phyloP scores from a whole-genome alignment of 768 basidiomycete species.

The Tylopilus vinaceipallidus region DNA sequence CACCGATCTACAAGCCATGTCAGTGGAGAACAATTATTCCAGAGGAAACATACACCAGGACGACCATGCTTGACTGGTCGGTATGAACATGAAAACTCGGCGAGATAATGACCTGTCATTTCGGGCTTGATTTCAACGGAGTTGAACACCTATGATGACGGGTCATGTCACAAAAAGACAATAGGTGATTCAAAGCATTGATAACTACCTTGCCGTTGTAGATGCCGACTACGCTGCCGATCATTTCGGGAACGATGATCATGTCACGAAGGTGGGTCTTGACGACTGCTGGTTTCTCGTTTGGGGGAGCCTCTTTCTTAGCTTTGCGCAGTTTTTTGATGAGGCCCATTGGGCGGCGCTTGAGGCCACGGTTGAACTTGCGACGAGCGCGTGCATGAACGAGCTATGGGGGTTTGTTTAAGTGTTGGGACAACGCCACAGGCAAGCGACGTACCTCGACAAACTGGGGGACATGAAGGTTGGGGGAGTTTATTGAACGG shows the following conservation, averaged over 20 bases:
- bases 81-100: conserved; percentile 96
- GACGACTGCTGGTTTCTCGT: conserved; percentile 98
- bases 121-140: conserved; percentile 99
- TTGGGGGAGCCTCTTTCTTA: conserved; percentile 98
- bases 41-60: conserved; percentile 78
- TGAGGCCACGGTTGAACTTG: conserved; percentile 98
- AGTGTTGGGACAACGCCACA: conserved; percentile 3
- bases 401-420: conserved; percentile 51
- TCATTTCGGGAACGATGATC: conserved; percentile 99
- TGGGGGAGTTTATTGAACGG: not conserved
- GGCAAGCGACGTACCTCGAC: conserved; percentile 59
- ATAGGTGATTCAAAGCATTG: not conserved
- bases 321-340: conserved; percentile 99
- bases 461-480: conserved; percentile 47
- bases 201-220: conserved; percentile 90
- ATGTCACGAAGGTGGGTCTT: conserved; percentile 99
- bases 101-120: conserved; percentile 99
- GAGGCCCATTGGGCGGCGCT: conserved; percentile 96
- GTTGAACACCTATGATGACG: conserved; percentile 69
- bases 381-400: conserved; percentile 98
- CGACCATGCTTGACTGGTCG: conserved; percentile 99
- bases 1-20: conserved; percentile 63
- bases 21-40: conserved; percentile 10
- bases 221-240: conserved; percentile 95
- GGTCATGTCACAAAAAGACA: not conserved